Percentiles rank a stretch among this genome's conserved stretches.
These are phyloP conservation scores for Mycena maculata DNA, from an alignment of 768 basidiomycete species.

Conservation along the genomic window DNA sequence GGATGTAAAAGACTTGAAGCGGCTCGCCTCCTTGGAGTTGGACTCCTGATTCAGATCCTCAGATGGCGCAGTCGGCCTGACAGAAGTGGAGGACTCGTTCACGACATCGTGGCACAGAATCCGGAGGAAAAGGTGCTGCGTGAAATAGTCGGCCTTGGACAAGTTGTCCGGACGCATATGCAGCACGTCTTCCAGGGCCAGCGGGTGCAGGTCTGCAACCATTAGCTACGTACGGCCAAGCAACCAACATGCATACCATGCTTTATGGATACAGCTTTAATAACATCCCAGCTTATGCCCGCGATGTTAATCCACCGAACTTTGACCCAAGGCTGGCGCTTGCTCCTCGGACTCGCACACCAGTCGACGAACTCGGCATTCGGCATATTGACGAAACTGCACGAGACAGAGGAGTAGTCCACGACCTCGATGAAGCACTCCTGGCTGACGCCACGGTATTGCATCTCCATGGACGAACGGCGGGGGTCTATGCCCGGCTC, in stretches of 20 bases:
- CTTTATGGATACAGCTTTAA: slow-evolving; percentile 67
- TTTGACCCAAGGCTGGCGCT: slow-evolving; percentile 53
- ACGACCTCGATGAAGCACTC: slow-evolving; percentile 69
- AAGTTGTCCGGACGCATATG: slow-evolving; percentile 63
- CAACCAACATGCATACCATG: slow-evolving; percentile 58
- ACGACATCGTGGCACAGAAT: slow-evolving; percentile 47
- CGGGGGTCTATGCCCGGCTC: slow-evolving; percentile 76
- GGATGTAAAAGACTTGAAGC: neutral
- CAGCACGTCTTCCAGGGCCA: slow-evolving; percentile 74
- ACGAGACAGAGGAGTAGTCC: slow-evolving; percentile 66
- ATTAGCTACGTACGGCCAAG: slow-evolving; percentile 13
- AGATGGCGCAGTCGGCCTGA: neutral
- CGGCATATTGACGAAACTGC: slow-evolving; percentile 56
- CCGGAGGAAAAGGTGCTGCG: slow-evolving; percentile 72
- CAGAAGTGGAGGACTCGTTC: neutral
- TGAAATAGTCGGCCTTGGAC: slow-evolving; percentile 60
- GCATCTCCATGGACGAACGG: slow-evolving; percentile 55
- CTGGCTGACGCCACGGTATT: slow-evolving; percentile 65
- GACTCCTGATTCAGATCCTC: slow-evolving; percentile 20
- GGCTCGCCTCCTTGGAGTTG: neutral
- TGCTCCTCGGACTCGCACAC: slow-evolving; percentile 48
- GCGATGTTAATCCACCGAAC: slow-evolving; percentile 76
- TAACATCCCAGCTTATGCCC: slow-evolving; percentile 71
- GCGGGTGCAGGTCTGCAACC: slow-evolving; percentile 69
- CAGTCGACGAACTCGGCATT: slow-evolving; percentile 63